Percentiles rank a stretch among this genome's conserved stretches.
These are phyloP conservation scores for Geum urbanum DNA, from an alignment of 306 rosid genomes.

Conservation along the genomic window DNA sequence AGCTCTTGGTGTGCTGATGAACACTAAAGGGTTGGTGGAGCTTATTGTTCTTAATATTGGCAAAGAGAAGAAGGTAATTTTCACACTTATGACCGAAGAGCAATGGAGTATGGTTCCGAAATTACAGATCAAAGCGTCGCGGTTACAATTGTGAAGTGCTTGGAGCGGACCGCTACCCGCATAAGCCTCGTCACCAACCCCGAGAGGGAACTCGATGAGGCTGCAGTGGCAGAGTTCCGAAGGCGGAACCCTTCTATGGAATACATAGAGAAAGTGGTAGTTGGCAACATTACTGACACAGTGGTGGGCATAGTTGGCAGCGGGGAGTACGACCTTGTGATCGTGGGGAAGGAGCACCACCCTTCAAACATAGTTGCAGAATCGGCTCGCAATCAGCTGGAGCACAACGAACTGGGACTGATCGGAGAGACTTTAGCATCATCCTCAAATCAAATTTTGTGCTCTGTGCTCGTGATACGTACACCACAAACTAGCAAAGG, in stretches of 20 bases:
- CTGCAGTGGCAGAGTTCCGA: conserved; percentile 39
- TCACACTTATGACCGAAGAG: conserved; percentile 45
- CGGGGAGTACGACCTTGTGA: conserved; percentile 43
- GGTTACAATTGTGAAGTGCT: conserved; percentile 42
- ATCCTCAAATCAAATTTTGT: conserved; percentile 31
- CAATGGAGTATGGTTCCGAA: conserved; percentile 48
- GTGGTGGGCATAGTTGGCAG: conserved; percentile 42
- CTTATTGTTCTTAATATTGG: conserved; percentile 90
- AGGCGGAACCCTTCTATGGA: conserved; percentile 37
- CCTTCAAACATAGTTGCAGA: conserved; percentile 51
- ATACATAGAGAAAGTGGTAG: conserved; percentile 42
- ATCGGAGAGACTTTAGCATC: conserved; percentile 60
- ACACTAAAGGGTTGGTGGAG: conserved; percentile 83
- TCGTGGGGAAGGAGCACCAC: conserved; percentile 69
- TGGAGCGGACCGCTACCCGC: not conserved
- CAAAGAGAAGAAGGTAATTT: conserved; percentile 70
- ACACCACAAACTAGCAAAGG: conserved; percentile 43
- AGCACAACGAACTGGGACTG: conserved; percentile 68
- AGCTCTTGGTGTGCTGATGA: conserved; percentile 76
- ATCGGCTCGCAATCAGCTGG: conserved; percentile 44
- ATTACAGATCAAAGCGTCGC: conserved; percentile 55
- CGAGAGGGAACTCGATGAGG: conserved; percentile 57
- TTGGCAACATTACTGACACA: conserved; percentile 40
- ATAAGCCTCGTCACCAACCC: not conserved
- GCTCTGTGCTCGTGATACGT: conserved; percentile 62